Evolutionary conservation across 2,329 filamentous ascomycete genomes (phyloP), one percentile per base, ranked within the genome.

Genomic region (Sporothrix globosa): DNA sequence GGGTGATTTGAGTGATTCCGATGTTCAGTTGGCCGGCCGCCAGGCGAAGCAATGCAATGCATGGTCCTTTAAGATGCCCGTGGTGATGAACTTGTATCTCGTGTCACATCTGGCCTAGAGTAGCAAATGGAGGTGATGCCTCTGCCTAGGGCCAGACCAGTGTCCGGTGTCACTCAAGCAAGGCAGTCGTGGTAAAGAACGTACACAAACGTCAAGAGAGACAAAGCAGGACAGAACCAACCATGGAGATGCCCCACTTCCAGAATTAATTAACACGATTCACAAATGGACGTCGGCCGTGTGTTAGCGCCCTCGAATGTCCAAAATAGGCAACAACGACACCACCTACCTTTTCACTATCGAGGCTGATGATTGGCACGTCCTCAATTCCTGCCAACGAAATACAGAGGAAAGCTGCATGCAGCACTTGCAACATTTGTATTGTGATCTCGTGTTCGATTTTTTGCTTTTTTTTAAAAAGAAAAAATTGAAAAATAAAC

Each of bases 241-340:
- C 54, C 19, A 60, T 41, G 56, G 34, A 24, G 27, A 39, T 63
- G 58, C 58, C 39, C 58, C 58, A 63, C 58, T 27, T 44, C 13
- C 14, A 5, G 13, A 46, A 7, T 41, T 44, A 61, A 63, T 63
- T 63, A 63, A 46, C 39, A 63, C 39, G 39, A 21, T 63, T 21
- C 58, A 27, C 58, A 39, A 63, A 27, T 24, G 58, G 21, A 27
- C 58, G 58, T 63, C 54, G 14, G 53, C 24, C 56, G 56, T 44
- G 41, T 48, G 17, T 50, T 65, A 65, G 61, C 61, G 60, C 60
- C 56, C 9, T 56, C 21, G 14, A 19, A 19, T n/a, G 17, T 48
- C 14, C 46, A 48, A 48, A 48, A 48, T n/a, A 48, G 46, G 46
- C 46, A 48, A 44, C 41, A 44, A 5, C 41, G 6, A 34, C 41